Base-by-base conservation (phyloP, 495 filamentous ascomycete genomes). In the Pseudotulostoma volvatum region DNA sequence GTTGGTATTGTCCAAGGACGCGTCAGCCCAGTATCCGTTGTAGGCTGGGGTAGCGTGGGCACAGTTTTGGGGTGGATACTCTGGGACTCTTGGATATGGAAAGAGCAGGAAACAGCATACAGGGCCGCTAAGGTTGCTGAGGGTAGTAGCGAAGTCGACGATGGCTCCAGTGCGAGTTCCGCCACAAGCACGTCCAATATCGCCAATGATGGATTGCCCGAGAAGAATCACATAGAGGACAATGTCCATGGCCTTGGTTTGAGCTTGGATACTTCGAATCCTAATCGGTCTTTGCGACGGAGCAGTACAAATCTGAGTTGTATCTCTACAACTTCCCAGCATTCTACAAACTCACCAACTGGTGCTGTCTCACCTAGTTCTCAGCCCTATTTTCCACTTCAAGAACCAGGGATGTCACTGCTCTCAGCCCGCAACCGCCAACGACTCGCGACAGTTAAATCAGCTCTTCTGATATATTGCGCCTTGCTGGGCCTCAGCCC, bases 381-480 rank as follows among this genome's bases (percentile, higher is more conserved):
- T 11, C 33, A 18, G 4, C 28, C 28, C 3, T 41, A 43, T 32
- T 31, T 31, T 7, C 11, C 11, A 11, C 30, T n/a, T 34, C 39
- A 31, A 40, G 38, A 38, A 37, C 41, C 4, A 38, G 53, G 47
- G 25, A 51, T 48, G n/a, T 36, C 51, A 2, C 55, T 59, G 11
- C 56, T 79, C 15, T 76, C 76, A 0, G 66, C 68, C 1, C 68
- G 74, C 16, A 79, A 72, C 38, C 73, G 74, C 33, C 74, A 80
- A 37, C 73, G 82, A 1, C 57, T 87, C 2, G 64, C 70, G 1
- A 84, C 80, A 0, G 69, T 80, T 31, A 97, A 97, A 55, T 96
- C 90, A 1, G 88, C 90, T 1, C 62, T 92, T 18, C 68, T 97
- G 23, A 97, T 97, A 44, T 94, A 92, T 61, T 90, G 78, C 48